A percentile compares a stretch with the other conserved stretches of the same genome.
Evolutionary conservation across 768 basidiomycete genomes (phyloP).

Genomic region (Lactarius trivialis): DNA sequence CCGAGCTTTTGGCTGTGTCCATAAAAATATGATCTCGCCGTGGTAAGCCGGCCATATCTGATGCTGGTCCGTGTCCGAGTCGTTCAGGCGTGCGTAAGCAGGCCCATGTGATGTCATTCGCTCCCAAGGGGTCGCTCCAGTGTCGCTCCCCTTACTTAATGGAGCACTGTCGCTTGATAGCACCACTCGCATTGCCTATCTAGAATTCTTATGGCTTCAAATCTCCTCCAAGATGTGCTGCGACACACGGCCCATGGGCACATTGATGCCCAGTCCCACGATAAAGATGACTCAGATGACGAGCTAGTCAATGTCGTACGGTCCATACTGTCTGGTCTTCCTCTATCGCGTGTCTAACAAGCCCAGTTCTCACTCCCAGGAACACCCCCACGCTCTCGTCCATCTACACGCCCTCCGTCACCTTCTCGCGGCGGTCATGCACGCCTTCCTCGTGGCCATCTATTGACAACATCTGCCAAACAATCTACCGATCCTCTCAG

Average conservation of each 20-base stretch:
- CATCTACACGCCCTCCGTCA: constrained; percentile 40
- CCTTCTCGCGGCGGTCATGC: constrained; percentile 39
- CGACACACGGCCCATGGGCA: constrained; percentile 43
- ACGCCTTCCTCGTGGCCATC: constrained; percentile 44
- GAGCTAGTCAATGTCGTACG: constrained; percentile 68
- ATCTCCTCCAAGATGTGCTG: constrained; percentile 63
- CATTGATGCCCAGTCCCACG: constrained; percentile 29
- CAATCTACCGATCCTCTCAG: constrained; percentile 52
- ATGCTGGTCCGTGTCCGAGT: too few species aligned
- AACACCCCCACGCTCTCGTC: constrained; percentile 53
- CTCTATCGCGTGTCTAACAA: constrained; percentile 1
- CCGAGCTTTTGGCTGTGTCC: constrained; percentile 67
- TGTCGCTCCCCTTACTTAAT: not conserved
- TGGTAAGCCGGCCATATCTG: not conserved
- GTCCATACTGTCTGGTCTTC: constrained; percentile 20
- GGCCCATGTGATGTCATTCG: not conserved
- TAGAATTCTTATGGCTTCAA: constrained; percentile 21
- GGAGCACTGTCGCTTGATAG: not conserved
- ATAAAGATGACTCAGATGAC: constrained; percentile 55
- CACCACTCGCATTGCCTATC: not conserved
- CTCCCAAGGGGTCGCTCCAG: not conserved
- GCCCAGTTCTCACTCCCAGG: constrained; percentile 59
- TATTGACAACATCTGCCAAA: constrained; percentile 33
- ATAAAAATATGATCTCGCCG: constrained; percentile 56
- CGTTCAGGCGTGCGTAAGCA: constrained; percentile 14